These are phyloP conservation scores for Rubia tinctorum DNA, from an alignment of 305 asterid genomes.

Conservation along the genomic window DNA sequence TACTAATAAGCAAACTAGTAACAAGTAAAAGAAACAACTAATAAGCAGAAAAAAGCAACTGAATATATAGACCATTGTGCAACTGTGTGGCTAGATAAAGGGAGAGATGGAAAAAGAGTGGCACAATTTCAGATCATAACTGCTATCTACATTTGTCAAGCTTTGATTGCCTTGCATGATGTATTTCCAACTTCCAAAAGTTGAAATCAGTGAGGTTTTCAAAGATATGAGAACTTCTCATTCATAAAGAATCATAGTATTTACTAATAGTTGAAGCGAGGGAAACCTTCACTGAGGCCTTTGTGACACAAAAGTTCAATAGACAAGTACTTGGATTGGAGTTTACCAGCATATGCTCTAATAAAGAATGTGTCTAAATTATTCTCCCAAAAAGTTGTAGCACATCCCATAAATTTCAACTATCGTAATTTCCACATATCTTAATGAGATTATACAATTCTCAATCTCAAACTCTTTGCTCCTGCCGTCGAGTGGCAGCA, in stretches of 20 bases:
- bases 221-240: not conserved
- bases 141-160: not conserved
- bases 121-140: not conserved
- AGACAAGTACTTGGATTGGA: not conserved
- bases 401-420: not conserved
- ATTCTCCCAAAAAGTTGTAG: not conserved
- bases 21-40: not conserved
- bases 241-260: not conserved
- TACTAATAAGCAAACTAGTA: too few relatives aligned
- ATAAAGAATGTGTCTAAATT: not conserved
- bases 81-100: not conserved
- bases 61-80: not conserved
- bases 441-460: not conserved
- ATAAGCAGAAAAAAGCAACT: not conserved
- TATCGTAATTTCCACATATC: not conserved
- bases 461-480: not conserved
- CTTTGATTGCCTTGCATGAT: not conserved
- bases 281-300: not conserved
- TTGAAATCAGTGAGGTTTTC: not conserved
- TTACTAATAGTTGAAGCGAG: not conserved
- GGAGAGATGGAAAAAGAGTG: not conserved
- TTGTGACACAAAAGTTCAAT: not conserved
- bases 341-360: not conserved
- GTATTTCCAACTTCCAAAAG: constrained; percentile 2
- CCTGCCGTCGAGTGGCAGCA: not conserved